These are phyloP conservation scores for Cytospora paraplurivora DNA, from an alignment of 2,329 filamentous ascomycete genomes.

Conservation along the genomic window DNA sequence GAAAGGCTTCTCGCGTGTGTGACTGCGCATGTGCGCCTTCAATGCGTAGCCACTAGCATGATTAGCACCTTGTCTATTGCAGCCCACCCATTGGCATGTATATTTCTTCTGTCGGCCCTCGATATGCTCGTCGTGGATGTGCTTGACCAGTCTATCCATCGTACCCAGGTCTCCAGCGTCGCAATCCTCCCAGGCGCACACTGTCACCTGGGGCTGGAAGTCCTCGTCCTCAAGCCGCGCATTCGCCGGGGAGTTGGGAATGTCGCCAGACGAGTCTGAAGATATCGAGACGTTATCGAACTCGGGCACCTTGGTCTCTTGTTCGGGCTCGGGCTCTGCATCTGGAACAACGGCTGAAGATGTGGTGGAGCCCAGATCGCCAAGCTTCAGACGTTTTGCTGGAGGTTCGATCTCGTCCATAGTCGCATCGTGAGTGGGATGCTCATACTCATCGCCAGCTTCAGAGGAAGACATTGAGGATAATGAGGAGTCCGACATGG, in stretches of 20 bases:
- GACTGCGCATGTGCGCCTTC: slow-evolving; percentile 95
- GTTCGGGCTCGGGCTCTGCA: slow-evolving; percentile 52
- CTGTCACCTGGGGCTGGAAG: slow-evolving; percentile 74
- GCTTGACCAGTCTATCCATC: slow-evolving; percentile 80
- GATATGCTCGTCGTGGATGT: slow-evolving; percentile 92
- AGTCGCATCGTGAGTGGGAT: slow-evolving; percentile 45
- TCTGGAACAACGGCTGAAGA: slow-evolving; percentile 49
- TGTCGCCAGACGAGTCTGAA: slow-evolving; percentile 83
- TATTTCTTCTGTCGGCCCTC: slow-evolving; percentile 94
- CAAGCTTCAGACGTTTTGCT: slow-evolving; percentile 51
- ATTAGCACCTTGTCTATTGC: slow-evolving; percentile 80
- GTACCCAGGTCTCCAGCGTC: slow-evolving; percentile 70
- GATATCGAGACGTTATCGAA: slow-evolving; percentile 56
- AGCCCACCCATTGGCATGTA: slow-evolving; percentile 96
- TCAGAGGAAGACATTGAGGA: slow-evolving; percentile 48
- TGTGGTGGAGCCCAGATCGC: slow-evolving; percentile 45
- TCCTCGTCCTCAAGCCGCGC: slow-evolving; percentile 73
- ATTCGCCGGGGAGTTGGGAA: slow-evolving; percentile 70
- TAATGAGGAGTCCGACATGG: slow-evolving; percentile 47
- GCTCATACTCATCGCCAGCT: slow-evolving; percentile 47
- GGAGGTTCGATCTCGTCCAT: slow-evolving; percentile 45
- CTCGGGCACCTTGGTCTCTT: slow-evolving; percentile 53
- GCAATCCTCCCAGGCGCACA: slow-evolving; percentile 79
- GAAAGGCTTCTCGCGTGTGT: slow-evolving; percentile 97
- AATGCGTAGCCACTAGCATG: slow-evolving; percentile 96